These are phyloP conservation scores for Taiozyma sp. DNA, from an alignment of 1,139 yeast species.

Conservation along the genomic window DNA sequence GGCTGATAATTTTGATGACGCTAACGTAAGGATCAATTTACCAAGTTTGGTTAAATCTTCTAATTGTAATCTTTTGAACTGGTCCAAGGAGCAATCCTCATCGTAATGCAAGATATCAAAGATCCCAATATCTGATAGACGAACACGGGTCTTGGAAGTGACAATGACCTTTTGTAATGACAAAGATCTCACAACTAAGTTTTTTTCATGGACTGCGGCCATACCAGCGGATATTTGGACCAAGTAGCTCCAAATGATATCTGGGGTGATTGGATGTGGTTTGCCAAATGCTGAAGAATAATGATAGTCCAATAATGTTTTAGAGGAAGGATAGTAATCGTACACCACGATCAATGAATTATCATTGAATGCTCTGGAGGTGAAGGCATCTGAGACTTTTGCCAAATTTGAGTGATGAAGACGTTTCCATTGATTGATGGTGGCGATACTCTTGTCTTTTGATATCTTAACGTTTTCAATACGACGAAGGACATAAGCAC, in stretches of 20 bases:
- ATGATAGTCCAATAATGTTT: slow-evolving; percentile 53
- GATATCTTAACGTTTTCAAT: slow-evolving; percentile 59
- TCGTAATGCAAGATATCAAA: slow-evolving; percentile 55
- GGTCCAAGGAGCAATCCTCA: slow-evolving; percentile 23
- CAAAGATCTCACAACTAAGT: slow-evolving; percentile 59
- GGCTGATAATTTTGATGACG: slow-evolving; percentile 39
- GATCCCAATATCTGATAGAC: slow-evolving; percentile 69
- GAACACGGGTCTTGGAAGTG: slow-evolving; percentile 61
- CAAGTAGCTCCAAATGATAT: slow-evolving; percentile 68
- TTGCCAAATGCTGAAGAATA: slow-evolving; percentile 30
- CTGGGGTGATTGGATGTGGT: slow-evolving; percentile 51
- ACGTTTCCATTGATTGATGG: slow-evolving; percentile 48
- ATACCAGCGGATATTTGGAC: slow-evolving; percentile 72
- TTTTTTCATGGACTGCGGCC: slow-evolving; percentile 53
- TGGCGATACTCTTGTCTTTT: slow-evolving; percentile 51
- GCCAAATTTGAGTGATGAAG: slow-evolving; percentile 58
- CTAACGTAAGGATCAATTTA: slow-evolving; percentile 50
- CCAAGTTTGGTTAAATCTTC: slow-evolving; percentile 59
- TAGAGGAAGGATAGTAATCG: slow-evolving; percentile 66
- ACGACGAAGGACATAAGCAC: slow-evolving; percentile 70
- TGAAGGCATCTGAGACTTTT: slow-evolving; percentile 73
- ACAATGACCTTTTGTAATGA: slow-evolving; percentile 69
- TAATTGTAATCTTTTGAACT: slow-evolving; percentile 35
- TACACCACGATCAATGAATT: slow-evolving; percentile 58
- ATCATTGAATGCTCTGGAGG: slow-evolving; percentile 84